Percentiles rank a stretch among this genome's conserved stretches.
phyloP scores from a whole-genome alignment of 352 stramenopile species.

The Blastocystis sp. region DNA sequence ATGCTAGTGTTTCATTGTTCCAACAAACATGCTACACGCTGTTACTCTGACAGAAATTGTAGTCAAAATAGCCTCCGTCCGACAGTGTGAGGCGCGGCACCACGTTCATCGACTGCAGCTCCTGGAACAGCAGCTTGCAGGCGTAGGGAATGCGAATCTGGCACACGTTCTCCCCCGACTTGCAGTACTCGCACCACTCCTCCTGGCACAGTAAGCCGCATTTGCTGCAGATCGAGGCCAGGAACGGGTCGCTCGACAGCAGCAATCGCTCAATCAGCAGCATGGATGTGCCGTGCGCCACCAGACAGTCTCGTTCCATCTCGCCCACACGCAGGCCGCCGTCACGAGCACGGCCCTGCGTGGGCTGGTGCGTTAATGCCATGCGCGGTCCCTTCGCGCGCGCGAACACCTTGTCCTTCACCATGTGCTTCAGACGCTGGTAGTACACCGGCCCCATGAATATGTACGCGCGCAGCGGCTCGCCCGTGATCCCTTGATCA shows the following conservation, averaged over 20 bases:
- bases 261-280: conserved; percentile 99
- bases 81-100: conserved; percentile 91
- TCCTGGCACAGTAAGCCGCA: conserved; percentile 77
- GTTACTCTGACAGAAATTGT: conserved; percentile 56
- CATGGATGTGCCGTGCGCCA: conserved; percentile 97
- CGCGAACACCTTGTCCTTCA: conserved; percentile 99
- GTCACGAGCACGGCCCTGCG: conserved; percentile 92
- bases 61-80: conserved; percentile 75
- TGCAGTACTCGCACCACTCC: conserved; percentile 97
- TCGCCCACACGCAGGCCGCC: conserved; percentile 96
- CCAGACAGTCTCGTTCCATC: conserved; percentile 99
- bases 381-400: conserved; percentile 78
- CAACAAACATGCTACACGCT: background rate
- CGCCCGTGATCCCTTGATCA: conserved; percentile 82
- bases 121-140: conserved; percentile 96
- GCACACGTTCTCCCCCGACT: conserved; percentile 92
- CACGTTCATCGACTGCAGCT: conserved; percentile 99
- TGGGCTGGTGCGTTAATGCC: conserved; percentile 95
- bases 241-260: conserved; percentile 97
- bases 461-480: conserved; percentile 96
- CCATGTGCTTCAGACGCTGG: conserved; percentile 99
- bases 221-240: conserved; percentile 82
- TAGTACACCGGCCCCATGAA: conserved; percentile 99
- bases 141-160: conserved; percentile 96
- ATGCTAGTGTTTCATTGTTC: background rate